Percentiles rank a stretch among this genome's conserved stretches.
phyloP scores from a whole-genome alignment of 2,329 filamentous ascomycete genomes.

The Colletotrichum karsti region DNA sequence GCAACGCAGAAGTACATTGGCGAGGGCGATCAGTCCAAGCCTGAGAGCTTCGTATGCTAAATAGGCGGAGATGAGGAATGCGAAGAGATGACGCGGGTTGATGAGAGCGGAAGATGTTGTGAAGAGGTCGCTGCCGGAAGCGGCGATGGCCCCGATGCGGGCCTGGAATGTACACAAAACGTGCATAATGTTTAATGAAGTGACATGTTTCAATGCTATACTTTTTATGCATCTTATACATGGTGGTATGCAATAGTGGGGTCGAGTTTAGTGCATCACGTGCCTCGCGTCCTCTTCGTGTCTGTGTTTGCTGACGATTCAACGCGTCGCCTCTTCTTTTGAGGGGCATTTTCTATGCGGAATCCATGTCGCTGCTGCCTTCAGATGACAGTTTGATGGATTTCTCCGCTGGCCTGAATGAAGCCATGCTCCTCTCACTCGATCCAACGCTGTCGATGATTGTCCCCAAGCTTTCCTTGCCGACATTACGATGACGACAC shows the following conservation, averaged over 20 bases:
- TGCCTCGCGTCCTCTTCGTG: background rate
- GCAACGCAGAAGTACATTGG: slow-evolving; percentile 1
- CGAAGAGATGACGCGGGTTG: background rate
- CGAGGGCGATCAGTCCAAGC: background rate
- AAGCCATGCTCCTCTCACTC: background rate
- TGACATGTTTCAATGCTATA: background rate
- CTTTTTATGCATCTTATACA: background rate
- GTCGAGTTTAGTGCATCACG: slow-evolving; percentile 1
- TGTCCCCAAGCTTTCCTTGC: background rate
- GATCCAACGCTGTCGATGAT: background rate
- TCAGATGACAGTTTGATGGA: background rate
- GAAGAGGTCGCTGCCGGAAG: background rate
- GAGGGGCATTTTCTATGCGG: background rate
- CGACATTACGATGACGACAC: slow-evolving; percentile 28
- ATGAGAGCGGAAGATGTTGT: background rate
- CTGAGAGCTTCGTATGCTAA: slow-evolving; percentile 11
- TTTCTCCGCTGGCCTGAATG: background rate
- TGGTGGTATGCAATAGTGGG: no score
- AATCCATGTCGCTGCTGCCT: background rate
- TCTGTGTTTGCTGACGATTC: background rate
- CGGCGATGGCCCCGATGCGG: background rate
- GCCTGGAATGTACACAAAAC: background rate
- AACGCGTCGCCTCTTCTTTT: background rate
- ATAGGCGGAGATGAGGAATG: background rate
- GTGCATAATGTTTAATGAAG: slow-evolving; percentile 16